Percentiles rank a stretch among this genome's conserved stretches.
Evolutionary conservation across 352 stramenopile genomes (phyloP).

Genomic region (Pythium monospermum): DNA sequence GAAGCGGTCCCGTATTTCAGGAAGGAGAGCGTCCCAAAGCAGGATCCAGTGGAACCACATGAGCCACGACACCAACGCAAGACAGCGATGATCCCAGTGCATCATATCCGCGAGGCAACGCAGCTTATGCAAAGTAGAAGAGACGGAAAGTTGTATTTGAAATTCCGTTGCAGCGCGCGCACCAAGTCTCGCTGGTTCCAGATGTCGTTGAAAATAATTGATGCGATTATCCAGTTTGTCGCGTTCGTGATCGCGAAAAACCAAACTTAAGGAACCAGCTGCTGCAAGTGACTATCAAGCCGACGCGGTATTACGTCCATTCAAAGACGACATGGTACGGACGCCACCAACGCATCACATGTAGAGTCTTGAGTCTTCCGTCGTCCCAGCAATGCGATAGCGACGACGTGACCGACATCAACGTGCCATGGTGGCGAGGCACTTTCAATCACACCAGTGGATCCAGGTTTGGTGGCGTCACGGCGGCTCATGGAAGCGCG

Average conservation of each 20-base stretch:
- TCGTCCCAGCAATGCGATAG: too few relatives aligned
- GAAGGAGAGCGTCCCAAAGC: conserved; percentile 15
- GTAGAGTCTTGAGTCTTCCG: too few relatives aligned
- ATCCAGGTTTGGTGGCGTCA: too few relatives aligned
- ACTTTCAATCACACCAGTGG: too few relatives aligned
- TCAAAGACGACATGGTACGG: too few relatives aligned
- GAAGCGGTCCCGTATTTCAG: conserved; percentile 9
- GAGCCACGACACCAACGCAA: conserved; percentile 11
- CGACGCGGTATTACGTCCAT: too few relatives aligned
- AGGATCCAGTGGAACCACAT: conserved; percentile 24
- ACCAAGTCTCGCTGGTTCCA: conserved; percentile 17
- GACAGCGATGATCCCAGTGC: conserved; percentile 18
- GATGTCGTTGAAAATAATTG: conserved; percentile 10
- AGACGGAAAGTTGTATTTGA: conserved; percentile 21
- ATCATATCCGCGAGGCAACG: conserved; percentile 20
- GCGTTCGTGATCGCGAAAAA: conserved; percentile 17
- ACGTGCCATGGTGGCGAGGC: too few relatives aligned
- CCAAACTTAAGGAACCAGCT: conserved; percentile 28
- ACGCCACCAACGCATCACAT: too few relatives aligned
- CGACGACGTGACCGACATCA: too few relatives aligned
- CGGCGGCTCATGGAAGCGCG: too few relatives aligned
- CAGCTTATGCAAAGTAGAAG: conserved; percentile 12
- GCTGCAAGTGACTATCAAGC: conserved; percentile 1
- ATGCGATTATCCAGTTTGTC: conserved; percentile 17
- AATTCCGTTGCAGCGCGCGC: conserved; percentile 8